Conservation (phyloP, 1,139 yeast genomes). For the Martiniozyma asiatica region DNA sequence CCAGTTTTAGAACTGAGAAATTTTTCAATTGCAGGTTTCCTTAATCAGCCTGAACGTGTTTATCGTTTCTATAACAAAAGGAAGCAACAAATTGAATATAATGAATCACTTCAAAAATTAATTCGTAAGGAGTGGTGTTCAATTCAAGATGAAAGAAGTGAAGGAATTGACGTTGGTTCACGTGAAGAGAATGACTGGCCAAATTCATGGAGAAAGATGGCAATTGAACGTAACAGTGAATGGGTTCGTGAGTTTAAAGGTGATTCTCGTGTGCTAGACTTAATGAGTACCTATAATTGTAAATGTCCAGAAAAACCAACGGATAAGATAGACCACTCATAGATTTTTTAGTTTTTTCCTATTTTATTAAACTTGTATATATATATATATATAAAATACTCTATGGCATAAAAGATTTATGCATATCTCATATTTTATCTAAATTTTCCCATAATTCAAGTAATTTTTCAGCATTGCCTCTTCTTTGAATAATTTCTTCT, state of each 20-base stretch:
- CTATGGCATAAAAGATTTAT: too few relatives aligned
- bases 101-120: constrained; percentile 42
- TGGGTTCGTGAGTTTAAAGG: constrained; percentile 73
- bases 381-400: too few relatives aligned
- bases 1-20: constrained; percentile 65
- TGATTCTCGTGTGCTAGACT: constrained; percentile 53
- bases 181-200: constrained; percentile 93
- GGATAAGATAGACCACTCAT: too few relatives aligned
- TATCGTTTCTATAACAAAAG: constrained; percentile 72
- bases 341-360: too few relatives aligned
- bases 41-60: constrained; percentile 62
- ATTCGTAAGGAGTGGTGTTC: constrained; percentile 32
- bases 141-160: constrained; percentile 38
- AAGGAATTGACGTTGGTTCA: constrained; percentile 31
- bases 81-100: constrained; percentile 57
- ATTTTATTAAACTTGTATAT: too few relatives aligned
- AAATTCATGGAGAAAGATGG: constrained; percentile 64
- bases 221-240: constrained; percentile 61
- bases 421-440: too few relatives aligned
- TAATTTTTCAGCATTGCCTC: too few relatives aligned
- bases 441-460: too few relatives aligned
- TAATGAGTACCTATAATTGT: constrained; percentile 39
- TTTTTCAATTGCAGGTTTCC: constrained; percentile 69
- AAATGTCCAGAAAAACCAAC: too few relatives aligned
- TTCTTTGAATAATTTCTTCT: too few relatives aligned